Percentiles rank a stretch among this genome's conserved stretches.
phyloP scores from a whole-genome alignment of 2,329 filamentous ascomycete genomes.

The Cordyceps cicadae region DNA sequence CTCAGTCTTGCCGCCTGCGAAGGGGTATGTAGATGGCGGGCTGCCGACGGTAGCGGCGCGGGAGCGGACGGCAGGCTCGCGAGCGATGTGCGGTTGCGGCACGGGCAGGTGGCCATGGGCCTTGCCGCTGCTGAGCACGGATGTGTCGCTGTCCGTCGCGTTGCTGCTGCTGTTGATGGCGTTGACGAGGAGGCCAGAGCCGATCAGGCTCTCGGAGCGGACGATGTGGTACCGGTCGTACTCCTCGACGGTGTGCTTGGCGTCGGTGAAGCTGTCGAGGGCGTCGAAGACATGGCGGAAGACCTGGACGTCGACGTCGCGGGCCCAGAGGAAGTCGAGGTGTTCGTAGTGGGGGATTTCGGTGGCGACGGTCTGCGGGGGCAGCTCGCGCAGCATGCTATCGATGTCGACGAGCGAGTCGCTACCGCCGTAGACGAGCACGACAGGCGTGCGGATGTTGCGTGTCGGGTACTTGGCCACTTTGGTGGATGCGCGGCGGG shows the following conservation, averaged over 20 bases:
- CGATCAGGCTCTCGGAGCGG: conserved; percentile 42
- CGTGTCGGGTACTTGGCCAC: conserved; percentile 92
- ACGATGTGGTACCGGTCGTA: conserved; percentile 49
- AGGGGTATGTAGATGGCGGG: background rate
- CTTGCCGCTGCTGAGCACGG: conserved; percentile 18
- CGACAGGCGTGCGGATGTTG: conserved; percentile 93
- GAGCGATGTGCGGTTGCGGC: conserved; percentile 22
- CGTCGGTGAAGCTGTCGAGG: conserved; percentile 60
- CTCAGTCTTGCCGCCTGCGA: background rate
- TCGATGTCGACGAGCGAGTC: conserved; percentile 93
- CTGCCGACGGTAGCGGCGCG: conserved; percentile 8
- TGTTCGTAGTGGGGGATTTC: conserved; percentile 93
- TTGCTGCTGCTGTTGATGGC: conserved; percentile 17
- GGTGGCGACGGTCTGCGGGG: conserved; percentile 73
- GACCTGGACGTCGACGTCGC: conserved; percentile 73
- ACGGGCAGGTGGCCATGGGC: conserved; percentile 7
- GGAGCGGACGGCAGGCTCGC: conserved; percentile 16
- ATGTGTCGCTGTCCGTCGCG: conserved; percentile 30
- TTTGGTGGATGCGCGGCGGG: conserved; percentile 73
- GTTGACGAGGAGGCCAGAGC: conserved; percentile 23
- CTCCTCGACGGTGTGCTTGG: conserved; percentile 51
- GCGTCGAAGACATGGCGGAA: conserved; percentile 90
- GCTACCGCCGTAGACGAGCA: conserved; percentile 85
- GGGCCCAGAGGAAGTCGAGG: conserved; percentile 91
- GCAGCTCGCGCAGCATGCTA: conserved; percentile 83